A percentile compares a stretch with the other conserved stretches of the same genome.
Conservation (phyloP, 257 asterid genomes). For the Solanum virginianum region DNA sequence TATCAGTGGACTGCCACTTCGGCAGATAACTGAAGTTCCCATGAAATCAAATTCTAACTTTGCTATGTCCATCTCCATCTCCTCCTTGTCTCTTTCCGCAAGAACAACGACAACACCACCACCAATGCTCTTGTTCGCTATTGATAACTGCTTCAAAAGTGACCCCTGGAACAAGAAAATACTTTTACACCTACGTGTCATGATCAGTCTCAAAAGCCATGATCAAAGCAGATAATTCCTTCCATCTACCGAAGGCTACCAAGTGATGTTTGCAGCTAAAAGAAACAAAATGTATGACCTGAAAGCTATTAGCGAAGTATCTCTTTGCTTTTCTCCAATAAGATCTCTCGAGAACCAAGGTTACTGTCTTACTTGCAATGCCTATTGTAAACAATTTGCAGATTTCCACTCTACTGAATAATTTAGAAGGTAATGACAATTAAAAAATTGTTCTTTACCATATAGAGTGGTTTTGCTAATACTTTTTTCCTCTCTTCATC, state of each 20-base stretch:
- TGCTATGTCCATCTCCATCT: slow-evolving; percentile 92
- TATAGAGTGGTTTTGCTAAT: not conserved
- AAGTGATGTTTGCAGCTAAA: not conserved
- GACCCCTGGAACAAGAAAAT: slow-evolving; percentile 59
- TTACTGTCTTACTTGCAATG: not conserved
- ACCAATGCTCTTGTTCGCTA: slow-evolving; percentile 94
- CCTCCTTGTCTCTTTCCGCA: slow-evolving; percentile 98
- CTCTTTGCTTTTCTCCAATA: not conserved
- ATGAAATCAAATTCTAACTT: slow-evolving; percentile 88
- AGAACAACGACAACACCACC: slow-evolving; percentile 94
- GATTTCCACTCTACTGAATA: not conserved
- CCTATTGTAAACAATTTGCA: not conserved
- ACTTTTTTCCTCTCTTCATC: not conserved
- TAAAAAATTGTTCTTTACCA: not conserved
- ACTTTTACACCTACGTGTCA: not conserved
- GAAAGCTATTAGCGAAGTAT: not conserved
- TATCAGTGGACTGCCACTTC: slow-evolving; percentile 97
- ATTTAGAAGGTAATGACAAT: not conserved
- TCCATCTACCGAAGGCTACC: not conserved
- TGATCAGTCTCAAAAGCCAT: not conserved
- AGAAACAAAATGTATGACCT: not conserved
- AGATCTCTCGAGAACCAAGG: not conserved
- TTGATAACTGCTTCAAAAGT: slow-evolving; percentile 88
- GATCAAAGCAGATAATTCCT: not conserved
- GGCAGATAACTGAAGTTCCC: slow-evolving; percentile 93